Evolutionary conservation across 2,329 filamentous ascomycete species (phyloP).

Genomic region (Fusarium phyllophilum): DNA sequence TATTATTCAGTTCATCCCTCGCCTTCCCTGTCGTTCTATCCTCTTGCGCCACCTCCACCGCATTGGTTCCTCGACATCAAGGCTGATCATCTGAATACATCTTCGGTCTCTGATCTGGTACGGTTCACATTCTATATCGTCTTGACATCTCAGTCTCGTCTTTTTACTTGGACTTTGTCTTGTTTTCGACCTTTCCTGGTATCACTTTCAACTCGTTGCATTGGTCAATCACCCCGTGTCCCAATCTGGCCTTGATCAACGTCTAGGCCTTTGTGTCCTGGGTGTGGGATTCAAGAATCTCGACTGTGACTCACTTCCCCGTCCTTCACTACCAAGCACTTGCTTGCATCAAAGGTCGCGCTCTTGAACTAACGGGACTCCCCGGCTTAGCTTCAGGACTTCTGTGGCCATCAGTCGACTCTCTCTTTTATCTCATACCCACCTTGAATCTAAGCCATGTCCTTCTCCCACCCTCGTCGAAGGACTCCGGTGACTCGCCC

Average conservation of each 20-base stretch:
- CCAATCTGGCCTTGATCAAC: constrained; percentile 36
- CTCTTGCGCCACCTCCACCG: constrained; percentile 28
- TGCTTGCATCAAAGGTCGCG: constrained; percentile 41
- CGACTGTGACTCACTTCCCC: constrained; percentile 49
- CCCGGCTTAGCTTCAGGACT: constrained; percentile 48
- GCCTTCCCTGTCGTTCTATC: constrained; percentile 25
- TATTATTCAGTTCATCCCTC: constrained; percentile 26
- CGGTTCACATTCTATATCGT: constrained; percentile 34
- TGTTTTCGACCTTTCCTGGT: constrained; percentile 13
- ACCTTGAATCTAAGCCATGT: constrained; percentile 58
- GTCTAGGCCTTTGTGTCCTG: constrained; percentile 35
- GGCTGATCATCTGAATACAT: constrained; percentile 25
- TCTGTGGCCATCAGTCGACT: constrained; percentile 45
- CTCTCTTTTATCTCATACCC: constrained; percentile 41
- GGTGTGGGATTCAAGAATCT: constrained; percentile 44
- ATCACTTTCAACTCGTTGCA: constrained; percentile 22
- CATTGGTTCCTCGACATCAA: constrained; percentile 27
- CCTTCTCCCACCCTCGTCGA: constrained; percentile 59
- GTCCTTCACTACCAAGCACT: constrained; percentile 38
- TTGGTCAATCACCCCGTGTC: constrained; percentile 37
- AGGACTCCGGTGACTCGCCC: constrained; percentile 57
- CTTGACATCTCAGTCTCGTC: constrained; percentile 17
- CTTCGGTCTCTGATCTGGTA: constrained; percentile 38
- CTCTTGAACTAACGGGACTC: constrained; percentile 46
- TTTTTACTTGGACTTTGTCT: constrained; percentile 10